A percentile compares a stretch with the other conserved stretches of the same genome.
These are phyloP conservation scores for Orbilia oligospora DNA, from an alignment of 2,329 filamentous ascomycete genomes.

Conservation along the genomic window DNA sequence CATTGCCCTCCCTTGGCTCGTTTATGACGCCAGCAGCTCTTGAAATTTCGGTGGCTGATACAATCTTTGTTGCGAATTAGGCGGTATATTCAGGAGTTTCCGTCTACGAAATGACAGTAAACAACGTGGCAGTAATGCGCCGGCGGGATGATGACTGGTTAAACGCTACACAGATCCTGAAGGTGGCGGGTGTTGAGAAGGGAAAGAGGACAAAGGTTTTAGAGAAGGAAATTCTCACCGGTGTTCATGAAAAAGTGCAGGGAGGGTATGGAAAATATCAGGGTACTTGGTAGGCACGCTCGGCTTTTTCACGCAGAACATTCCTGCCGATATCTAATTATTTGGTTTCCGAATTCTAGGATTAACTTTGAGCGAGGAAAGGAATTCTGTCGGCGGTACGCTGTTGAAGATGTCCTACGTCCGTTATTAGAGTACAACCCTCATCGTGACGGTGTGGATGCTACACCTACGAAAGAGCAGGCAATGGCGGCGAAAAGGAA, in stretches of 20 bases:
- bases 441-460: constrained; percentile 83
- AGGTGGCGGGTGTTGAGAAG: constrained; percentile 97
- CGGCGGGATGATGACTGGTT: constrained; percentile 94
- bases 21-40: neutral
- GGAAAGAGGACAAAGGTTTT: constrained; percentile 97
- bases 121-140: constrained; percentile 93
- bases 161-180: constrained; percentile 98
- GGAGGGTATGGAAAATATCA: constrained; percentile 99
- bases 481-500: constrained; percentile 97
- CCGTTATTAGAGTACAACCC: constrained; percentile 86
- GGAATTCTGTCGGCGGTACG: constrained; percentile 87
- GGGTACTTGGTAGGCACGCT: constrained; percentile 80
- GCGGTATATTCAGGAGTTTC: constrained; percentile 95
- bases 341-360: constrained; percentile 53
- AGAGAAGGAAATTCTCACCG: constrained; percentile 96
- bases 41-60: constrained; percentile 22
- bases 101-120: constrained; percentile 99
- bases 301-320: constrained; percentile 29
- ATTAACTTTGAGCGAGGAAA: constrained; percentile 93
- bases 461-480: constrained; percentile 98
- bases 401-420: constrained; percentile 81
- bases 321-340: constrained; percentile 1
- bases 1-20: neutral
- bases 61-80: constrained; percentile 66
- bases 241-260: constrained; percentile 98